A percentile compares a stretch with the other conserved stretches of the same genome.
Conservation (phyloP, 129 eudicot genomes). For the Sambucus nigra region DNA sequence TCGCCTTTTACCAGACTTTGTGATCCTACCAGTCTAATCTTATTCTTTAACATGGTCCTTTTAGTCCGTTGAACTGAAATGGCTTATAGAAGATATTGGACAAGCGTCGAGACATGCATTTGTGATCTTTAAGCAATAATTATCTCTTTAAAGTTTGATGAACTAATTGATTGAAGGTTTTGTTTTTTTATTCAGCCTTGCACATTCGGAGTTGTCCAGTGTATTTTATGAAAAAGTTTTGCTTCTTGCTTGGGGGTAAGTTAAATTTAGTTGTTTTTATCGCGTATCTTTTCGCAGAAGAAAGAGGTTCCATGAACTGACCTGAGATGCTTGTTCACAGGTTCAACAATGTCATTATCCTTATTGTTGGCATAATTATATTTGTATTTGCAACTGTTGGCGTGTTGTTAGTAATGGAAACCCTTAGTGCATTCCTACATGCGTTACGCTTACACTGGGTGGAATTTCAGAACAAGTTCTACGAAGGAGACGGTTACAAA, state of each 20-base stretch:
- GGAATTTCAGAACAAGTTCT: conserved; percentile 78
- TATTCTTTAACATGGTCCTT: too few species aligned
- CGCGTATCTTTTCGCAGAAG: neutral
- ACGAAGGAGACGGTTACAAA: conserved; percentile 71
- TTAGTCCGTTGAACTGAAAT: too few species aligned
- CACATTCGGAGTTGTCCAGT: conserved; percentile 85
- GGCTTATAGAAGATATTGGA: too few species aligned
- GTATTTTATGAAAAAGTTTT: conserved; percentile 76
- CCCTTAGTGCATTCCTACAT: conserved; percentile 81
- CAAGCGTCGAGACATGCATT: too few species aligned
- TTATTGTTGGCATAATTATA: conserved; percentile 45
- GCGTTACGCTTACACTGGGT: conserved; percentile 95
- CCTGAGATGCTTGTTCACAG: conserved; percentile 24
- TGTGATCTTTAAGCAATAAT: too few species aligned
- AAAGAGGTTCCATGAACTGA: neutral
- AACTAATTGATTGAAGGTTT: neutral
- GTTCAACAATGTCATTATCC: conserved; percentile 49
- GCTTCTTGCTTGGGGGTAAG: conserved; percentile 85
- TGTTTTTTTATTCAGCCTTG: conserved; percentile 53
- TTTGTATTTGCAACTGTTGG: conserved; percentile 80
- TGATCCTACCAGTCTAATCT: too few species aligned
- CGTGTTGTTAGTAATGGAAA: conserved; percentile 76
- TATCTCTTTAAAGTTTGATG: too few species aligned
- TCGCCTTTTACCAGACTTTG: too few species aligned
- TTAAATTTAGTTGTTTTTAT: neutral